These are phyloP conservation scores for Psilocybe subaeruginosa DNA, from an alignment of 768 basidiomycete genomes.

Conservation along the genomic window DNA sequence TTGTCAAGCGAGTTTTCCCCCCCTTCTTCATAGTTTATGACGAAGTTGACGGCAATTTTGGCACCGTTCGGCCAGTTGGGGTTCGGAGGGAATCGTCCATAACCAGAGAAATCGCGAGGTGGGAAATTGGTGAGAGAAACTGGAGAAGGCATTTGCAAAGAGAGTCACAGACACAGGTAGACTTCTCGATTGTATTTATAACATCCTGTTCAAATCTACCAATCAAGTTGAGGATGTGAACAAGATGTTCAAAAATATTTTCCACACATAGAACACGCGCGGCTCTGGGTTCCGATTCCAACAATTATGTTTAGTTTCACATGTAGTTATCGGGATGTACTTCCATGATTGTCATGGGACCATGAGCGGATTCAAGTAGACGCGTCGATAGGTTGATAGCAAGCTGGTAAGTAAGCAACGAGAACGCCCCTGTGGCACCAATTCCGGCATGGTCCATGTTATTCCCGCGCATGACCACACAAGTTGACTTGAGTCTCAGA, in stretches of 20 bases:
- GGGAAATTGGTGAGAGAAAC: slow-evolving; percentile 15
- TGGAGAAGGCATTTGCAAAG: background rate
- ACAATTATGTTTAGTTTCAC: background rate
- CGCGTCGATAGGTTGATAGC: background rate
- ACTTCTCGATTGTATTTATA: too few species aligned
- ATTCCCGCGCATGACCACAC: too few species aligned
- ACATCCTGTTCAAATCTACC: background rate
- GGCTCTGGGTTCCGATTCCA: background rate
- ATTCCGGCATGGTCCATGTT: too few species aligned
- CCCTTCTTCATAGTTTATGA: slow-evolving; percentile 22
- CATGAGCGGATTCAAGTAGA: background rate
- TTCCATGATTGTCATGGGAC: background rate
- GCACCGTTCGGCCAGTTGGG: slow-evolving; percentile 21
- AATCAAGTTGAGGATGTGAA: background rate
- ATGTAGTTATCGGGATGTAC: background rate
- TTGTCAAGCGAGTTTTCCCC: slow-evolving; percentile 21
- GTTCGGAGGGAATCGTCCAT: slow-evolving; percentile 18
- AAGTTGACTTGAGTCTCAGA: too few species aligned
- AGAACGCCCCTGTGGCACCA: too few species aligned
- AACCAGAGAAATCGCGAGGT: slow-evolving; percentile 19
- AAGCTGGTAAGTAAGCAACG: too few species aligned
- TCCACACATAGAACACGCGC: background rate
- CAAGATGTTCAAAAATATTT: background rate
- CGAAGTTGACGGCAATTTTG: slow-evolving; percentile 21
- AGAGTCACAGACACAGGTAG: too few species aligned